phyloP scores from a whole-genome alignment of 2,329 filamentous ascomycete species.

The Cladophialophora immunda region DNA sequence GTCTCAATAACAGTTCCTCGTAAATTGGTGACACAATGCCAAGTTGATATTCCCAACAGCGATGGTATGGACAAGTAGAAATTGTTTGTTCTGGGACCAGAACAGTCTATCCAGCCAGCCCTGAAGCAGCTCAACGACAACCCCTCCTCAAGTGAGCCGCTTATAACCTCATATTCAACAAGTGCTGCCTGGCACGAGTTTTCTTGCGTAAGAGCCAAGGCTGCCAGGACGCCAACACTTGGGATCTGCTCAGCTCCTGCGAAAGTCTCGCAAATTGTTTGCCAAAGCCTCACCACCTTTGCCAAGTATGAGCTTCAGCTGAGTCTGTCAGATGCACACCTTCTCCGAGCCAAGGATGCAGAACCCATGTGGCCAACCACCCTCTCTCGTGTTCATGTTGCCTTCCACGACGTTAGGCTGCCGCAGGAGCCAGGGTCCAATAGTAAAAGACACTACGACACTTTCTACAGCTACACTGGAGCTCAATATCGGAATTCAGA shows the following conservation, averaged over 20 bases:
- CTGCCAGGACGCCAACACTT: not conserved
- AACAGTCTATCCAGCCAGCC: not conserved
- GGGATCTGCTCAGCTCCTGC: not conserved
- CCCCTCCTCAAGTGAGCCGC: not conserved
- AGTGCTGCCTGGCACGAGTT: not conserved
- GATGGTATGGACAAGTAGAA: no score
- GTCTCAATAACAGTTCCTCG: no score
- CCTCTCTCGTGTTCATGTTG: not conserved
- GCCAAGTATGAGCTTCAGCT: not conserved
- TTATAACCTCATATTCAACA: not conserved
- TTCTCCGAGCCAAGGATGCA: not conserved
- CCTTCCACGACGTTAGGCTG: not conserved
- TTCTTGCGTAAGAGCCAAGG: not conserved
- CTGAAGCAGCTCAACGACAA: slow-evolving; percentile 1
- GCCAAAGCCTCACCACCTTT: not conserved
- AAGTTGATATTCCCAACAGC: no score
- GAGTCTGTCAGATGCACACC: not conserved
- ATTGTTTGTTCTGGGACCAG: not conserved
- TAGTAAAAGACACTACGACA: not conserved
- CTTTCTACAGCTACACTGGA: not conserved
- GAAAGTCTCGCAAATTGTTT: not conserved
- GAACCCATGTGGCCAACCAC: not conserved
- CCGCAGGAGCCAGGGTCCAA: not conserved
- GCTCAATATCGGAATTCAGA: not conserved
- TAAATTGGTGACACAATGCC: no score